Evolutionary conservation across 2,329 filamentous ascomycete genomes (phyloP).

Genomic region (Penicillium sp.): DNA sequence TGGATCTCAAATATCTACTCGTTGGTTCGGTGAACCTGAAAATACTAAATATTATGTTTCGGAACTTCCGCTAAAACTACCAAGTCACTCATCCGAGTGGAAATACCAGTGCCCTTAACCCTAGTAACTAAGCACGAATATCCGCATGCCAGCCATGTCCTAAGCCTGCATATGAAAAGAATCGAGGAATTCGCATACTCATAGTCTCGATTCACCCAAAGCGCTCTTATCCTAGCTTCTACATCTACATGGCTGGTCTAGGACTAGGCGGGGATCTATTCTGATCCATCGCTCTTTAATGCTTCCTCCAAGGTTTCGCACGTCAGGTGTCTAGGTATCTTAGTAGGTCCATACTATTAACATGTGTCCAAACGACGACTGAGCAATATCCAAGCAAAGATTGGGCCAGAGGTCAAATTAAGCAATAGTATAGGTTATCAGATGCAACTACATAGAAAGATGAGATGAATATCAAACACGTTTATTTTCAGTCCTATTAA

Average conservation of each 20-base stretch:
- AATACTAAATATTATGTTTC: not conserved
- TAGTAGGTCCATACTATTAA: not conserved
- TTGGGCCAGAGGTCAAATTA: too few species aligned
- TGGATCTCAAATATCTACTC: not conserved
- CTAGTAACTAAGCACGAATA: not conserved
- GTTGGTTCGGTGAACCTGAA: slow-evolving; percentile 1
- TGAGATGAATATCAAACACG: not conserved
- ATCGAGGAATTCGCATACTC: too few species aligned
- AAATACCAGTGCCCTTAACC: too few species aligned
- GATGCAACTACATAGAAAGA: not conserved
- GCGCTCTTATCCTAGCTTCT: not conserved
- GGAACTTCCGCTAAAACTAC: not conserved
- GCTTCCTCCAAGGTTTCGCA: not conserved
- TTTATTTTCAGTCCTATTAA: not conserved
- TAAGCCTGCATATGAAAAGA: not conserved
- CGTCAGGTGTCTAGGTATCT: not conserved
- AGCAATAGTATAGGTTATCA: not conserved
- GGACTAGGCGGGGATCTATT: not conserved
- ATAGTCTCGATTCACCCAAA: not conserved
- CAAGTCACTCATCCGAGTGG: not conserved
- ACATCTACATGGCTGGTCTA: not conserved
- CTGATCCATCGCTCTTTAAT: too few species aligned
- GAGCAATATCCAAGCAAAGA: not conserved
- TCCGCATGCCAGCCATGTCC: not conserved
- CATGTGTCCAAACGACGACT: not conserved